Conservation (phyloP, 1,139 yeast species). For the Debaryomyces nepalensis region DNA sequence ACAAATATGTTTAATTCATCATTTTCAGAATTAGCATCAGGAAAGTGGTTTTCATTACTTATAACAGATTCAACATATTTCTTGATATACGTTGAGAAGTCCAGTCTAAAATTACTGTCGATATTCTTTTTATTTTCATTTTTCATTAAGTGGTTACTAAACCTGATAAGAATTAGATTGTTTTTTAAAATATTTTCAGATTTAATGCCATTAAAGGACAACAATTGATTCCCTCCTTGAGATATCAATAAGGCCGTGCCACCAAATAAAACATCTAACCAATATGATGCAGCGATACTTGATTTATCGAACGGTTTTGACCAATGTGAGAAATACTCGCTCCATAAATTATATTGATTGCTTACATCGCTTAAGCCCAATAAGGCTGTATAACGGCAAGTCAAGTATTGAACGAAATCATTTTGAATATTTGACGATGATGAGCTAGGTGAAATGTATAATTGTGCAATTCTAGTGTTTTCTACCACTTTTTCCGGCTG, state of each 20-base stretch:
- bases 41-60: conserved; percentile 30
- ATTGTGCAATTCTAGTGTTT: conserved; percentile 24
- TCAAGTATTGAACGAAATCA: conserved; percentile 38
- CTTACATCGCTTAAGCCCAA: conserved; percentile 32
- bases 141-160: conserved; percentile 36
- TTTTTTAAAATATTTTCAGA: conserved; percentile 33
- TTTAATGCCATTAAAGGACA: conserved; percentile 28
- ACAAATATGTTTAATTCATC: conserved; percentile 32
- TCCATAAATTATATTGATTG: conserved; percentile 33
- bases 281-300: conserved; percentile 42
- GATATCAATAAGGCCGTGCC: conserved; percentile 31
- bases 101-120: conserved; percentile 32
- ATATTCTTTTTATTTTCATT: conserved; percentile 29
- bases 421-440: conserved; percentile 20
- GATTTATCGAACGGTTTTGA: conserved; percentile 37
- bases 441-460: conserved; percentile 17
- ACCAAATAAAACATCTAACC: conserved; percentile 42
- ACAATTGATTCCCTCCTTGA: conserved; percentile 25
- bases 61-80: conserved; percentile 29
- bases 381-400: conserved; percentile 42
- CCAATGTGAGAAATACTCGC: conserved; percentile 33
- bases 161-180: conserved; percentile 31
- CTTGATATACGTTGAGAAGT: conserved; percentile 34
- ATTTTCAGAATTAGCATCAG: conserved; percentile 36
- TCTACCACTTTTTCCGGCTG: conserved; percentile 30